A percentile compares a stretch with the other conserved stretches of the same genome.
Conservation (phyloP, 495 filamentous ascomycete genomes). For the Zalerion maritima region DNA sequence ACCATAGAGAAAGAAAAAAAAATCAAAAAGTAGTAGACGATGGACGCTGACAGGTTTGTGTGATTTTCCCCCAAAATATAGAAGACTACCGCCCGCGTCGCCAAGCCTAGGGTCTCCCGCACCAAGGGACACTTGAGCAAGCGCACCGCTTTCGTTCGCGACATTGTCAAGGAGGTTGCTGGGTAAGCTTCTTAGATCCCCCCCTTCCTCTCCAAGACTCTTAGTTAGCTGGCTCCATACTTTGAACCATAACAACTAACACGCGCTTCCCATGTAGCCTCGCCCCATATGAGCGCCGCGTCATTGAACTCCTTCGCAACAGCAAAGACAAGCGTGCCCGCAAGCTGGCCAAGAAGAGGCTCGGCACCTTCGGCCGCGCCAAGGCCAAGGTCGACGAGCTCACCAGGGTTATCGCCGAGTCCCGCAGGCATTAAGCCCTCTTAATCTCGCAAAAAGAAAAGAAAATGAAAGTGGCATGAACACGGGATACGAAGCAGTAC, state of each 20-base stretch:
- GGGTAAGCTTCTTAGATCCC: slow-evolving; percentile 40
- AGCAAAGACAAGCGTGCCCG: slow-evolving; percentile 97
- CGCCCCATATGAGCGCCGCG: slow-evolving; percentile 92
- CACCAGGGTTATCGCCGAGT: slow-evolving; percentile 91
- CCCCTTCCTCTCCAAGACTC: no score
- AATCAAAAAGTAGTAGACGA: slow-evolving; percentile 16
- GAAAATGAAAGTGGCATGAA: slow-evolving; percentile 6
- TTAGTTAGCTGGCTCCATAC: not conserved
- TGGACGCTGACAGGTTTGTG: slow-evolving; percentile 29
- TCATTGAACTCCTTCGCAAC: slow-evolving; percentile 97
- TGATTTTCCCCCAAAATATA: slow-evolving; percentile 31
- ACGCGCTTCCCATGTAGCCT: slow-evolving; percentile 40
- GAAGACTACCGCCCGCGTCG: slow-evolving; percentile 82
- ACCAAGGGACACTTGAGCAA: slow-evolving; percentile 87
- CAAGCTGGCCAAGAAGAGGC: slow-evolving; percentile 98
- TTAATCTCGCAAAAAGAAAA: slow-evolving; percentile 10
- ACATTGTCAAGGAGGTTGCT: slow-evolving; percentile 90
- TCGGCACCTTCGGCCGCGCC: slow-evolving; percentile 92
- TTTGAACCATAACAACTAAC: slow-evolving; percentile 4
- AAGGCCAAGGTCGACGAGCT: slow-evolving; percentile 99
- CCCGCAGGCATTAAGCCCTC: no score
- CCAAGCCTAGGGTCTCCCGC: slow-evolving; percentile 74
- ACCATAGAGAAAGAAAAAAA: slow-evolving; percentile 10
- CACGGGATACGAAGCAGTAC: slow-evolving; percentile 10
- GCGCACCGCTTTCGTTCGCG: slow-evolving; percentile 82